These are phyloP conservation scores for Jaapia argillacea DNA, from an alignment of 768 basidiomycete species.

Conservation along the genomic window DNA sequence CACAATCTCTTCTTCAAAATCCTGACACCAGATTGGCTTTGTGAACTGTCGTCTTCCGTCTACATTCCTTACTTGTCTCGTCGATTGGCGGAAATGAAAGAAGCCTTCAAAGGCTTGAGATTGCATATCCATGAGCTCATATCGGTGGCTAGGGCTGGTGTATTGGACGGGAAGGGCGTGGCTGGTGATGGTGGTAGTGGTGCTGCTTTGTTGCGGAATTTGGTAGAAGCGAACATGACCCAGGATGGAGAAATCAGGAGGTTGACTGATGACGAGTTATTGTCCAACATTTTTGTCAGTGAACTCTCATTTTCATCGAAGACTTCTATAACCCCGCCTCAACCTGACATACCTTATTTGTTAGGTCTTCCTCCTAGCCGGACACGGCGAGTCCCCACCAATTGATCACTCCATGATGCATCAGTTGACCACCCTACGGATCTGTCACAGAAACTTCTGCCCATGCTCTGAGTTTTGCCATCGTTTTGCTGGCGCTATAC, in stretches of 20 bases:
- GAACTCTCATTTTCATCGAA: no score
- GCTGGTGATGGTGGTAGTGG: slow-evolving; percentile 14
- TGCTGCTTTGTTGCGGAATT: slow-evolving; percentile 30
- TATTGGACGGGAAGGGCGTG: no score
- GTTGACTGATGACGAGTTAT: slow-evolving; percentile 33
- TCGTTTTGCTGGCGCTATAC: slow-evolving; percentile 28
- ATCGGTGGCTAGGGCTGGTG: slow-evolving; percentile 24
- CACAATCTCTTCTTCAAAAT: no score
- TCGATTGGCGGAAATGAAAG: slow-evolving; percentile 16
- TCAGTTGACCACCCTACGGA: no score
- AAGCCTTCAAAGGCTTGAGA: slow-evolving; percentile 26
- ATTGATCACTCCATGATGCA: no score
- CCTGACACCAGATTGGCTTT: slow-evolving; percentile 25
- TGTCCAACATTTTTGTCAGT: slow-evolving; percentile 40
- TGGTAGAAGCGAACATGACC: slow-evolving; percentile 38
- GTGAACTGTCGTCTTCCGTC: slow-evolving; percentile 12
- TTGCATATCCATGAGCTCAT: slow-evolving; percentile 32
- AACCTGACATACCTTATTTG: no score
- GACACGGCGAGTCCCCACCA: no score
- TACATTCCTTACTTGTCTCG: slow-evolving; percentile 26
- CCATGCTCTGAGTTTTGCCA: slow-evolving; percentile 21
- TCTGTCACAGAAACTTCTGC: slow-evolving; percentile 28
- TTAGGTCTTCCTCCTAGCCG: no score
- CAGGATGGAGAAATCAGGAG: slow-evolving; percentile 19
- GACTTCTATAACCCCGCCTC: no score